Percentiles rank a stretch among this genome's conserved stretches.
These are phyloP conservation scores for Xanthoparmelia taractica DNA, from an alignment of 495 filamentous ascomycete species.

Conservation along the genomic window DNA sequence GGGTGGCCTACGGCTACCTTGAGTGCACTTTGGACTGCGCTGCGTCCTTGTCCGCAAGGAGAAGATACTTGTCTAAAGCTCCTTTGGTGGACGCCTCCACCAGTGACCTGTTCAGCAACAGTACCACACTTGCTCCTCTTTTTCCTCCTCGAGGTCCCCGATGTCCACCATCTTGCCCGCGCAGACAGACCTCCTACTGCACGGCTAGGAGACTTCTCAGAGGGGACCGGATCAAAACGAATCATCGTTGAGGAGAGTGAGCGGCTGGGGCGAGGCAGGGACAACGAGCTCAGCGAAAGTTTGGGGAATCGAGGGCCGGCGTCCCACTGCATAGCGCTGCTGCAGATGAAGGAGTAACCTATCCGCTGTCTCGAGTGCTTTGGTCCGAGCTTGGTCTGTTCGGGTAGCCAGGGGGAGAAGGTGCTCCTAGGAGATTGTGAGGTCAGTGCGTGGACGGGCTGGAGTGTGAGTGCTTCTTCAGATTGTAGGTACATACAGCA, in stretches of 20 bases:
- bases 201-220: no score
- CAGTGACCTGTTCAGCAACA: background rate
- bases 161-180: background rate
- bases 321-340: background rate
- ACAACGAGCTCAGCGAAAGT: background rate
- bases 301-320: background rate
- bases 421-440: background rate
- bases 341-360: no score
- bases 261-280: background rate
- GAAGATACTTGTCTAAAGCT: background rate
- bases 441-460: background rate
- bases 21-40: background rate
- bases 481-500: background rate
- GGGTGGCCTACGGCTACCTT: background rate
- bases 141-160: background rate
- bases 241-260: background rate
- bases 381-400: background rate
- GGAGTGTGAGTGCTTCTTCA: background rate
- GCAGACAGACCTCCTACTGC: no score
- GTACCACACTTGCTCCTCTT: background rate
- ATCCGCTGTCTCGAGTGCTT: background rate
- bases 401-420: background rate
- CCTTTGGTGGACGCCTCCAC: background rate
- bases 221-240: background rate
- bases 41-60: background rate